A percentile compares a stretch with the other conserved stretches of the same genome.
Conservation (phyloP, 768 basidiomycete genomes). For the Phlegmacium glaucopus region DNA sequence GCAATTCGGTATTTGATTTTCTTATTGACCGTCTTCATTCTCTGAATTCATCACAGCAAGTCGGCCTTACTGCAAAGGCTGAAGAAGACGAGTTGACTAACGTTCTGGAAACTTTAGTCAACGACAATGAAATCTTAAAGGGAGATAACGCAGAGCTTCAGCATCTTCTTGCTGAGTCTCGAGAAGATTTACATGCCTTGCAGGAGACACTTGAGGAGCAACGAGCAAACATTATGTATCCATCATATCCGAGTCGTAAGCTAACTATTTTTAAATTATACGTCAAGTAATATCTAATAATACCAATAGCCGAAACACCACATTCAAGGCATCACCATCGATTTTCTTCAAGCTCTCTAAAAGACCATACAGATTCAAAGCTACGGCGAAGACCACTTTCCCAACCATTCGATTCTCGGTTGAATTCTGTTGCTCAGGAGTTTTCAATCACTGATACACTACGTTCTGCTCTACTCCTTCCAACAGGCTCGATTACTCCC, state of each 20-base stretch:
- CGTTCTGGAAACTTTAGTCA: constrained; percentile 81
- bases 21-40: not conserved
- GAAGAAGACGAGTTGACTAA: constrained; percentile 60
- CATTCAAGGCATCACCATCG: constrained; percentile 38
- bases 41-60: constrained; percentile 31
- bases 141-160: constrained; percentile 81
- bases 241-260: constrained; percentile 41
- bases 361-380: constrained; percentile 26
- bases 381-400: constrained; percentile 12
- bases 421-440: constrained; percentile 24
- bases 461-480: constrained; percentile 42
- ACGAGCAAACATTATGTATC: constrained; percentile 40
- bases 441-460: constrained; percentile 43
- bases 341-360: constrained; percentile 16
- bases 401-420: constrained; percentile 12
- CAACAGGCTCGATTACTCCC: constrained; percentile 31
- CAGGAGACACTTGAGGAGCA: constrained; percentile 79
- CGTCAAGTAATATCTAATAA: not conserved
- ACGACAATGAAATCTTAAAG: constrained; percentile 80
- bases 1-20: constrained; percentile 45
- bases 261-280: constrained; percentile 1
- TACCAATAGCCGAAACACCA: constrained; percentile 34
- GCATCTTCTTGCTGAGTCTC: constrained; percentile 64
- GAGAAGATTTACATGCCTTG: constrained; percentile 69
- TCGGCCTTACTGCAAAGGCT: constrained; percentile 35